Percentiles rank a stretch among this genome's conserved stretches.
Evolutionary conservation across 192 early-diverging fungal genomes (phyloP).

Genomic region (Backusella sp.): DNA sequence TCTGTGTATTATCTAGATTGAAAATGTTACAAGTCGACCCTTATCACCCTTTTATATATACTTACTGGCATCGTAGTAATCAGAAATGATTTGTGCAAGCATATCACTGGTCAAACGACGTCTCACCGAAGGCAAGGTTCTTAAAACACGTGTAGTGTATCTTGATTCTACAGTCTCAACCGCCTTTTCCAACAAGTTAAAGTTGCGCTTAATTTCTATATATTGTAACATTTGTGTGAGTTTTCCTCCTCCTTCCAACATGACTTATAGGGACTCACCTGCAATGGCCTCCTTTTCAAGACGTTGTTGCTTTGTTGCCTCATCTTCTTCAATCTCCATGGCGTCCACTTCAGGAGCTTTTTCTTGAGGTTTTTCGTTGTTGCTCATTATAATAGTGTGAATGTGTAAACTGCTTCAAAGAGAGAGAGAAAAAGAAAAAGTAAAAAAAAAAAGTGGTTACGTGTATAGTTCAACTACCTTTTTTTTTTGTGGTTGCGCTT

Average conservation of each 20-base stretch:
- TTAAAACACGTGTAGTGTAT: conserved; percentile 85
- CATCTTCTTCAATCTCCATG: conserved; percentile 37
- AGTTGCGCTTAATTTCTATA: conserved; percentile 86
- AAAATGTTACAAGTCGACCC: neutral
- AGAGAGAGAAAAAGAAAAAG: neutral
- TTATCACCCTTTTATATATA: neutral
- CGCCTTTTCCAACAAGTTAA: conserved; percentile 78
- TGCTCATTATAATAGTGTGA: conserved; percentile 13
- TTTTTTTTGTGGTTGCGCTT: neutral
- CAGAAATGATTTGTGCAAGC: conserved; percentile 58
- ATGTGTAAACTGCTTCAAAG: neutral
- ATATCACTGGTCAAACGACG: conserved; percentile 69
- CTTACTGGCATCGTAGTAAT: conserved; percentile 51
- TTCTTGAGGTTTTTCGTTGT: conserved; percentile 12
- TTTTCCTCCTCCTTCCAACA: too few species aligned
- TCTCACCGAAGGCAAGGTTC: conserved; percentile 78
- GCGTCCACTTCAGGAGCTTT: conserved; percentile 23
- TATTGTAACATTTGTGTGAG: neutral
- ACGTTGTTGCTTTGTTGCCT: conserved; percentile 29
- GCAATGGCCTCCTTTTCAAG: conserved; percentile 28
- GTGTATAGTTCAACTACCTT: neutral
- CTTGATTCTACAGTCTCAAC: conserved; percentile 84
- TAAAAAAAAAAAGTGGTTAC: neutral
- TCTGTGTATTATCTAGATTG: conserved; percentile 30
- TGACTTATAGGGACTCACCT: neutral